Evolutionary conservation across 768 basidiomycete genomes (phyloP), one percentile per base, ranked within the genome.

Genomic region (Tylopilus balloui): DNA sequence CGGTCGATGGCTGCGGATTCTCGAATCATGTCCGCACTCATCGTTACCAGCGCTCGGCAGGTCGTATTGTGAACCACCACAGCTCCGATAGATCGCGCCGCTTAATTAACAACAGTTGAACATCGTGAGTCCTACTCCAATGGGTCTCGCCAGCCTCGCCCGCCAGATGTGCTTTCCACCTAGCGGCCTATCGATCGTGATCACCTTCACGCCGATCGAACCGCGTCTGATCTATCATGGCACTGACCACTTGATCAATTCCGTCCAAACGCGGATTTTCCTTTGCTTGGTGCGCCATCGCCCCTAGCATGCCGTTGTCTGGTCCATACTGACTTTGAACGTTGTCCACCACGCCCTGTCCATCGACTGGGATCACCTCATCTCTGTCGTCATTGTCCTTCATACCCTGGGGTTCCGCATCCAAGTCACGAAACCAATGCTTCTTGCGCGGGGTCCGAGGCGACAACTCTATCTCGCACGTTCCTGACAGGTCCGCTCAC

Each of bases 371-470:
- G 7, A 65, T 65, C 59, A 61, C 58, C 52, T 63, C 61, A 65
- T 52, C 42, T 15, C 32, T 56, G 49, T 53, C 45, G 55, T 56
- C 52, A 56, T 45, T n/a, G n/a, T n/a, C 45, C 24, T 48, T 19
- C 42, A 19, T 14, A 38, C 17, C 19, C 39, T 52, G 41, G 29
- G 31, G 36, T 34, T 10, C 34, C 11, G 32, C 15, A 7, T 50
- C n/a, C 42, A 20, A 36, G 20, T 47, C 45, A 46, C 15, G 45
- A 43, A 44, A 31, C 25, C 13, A 17, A 44, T 54, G 52, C 50
- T 47, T n/a, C 14, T n/a, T 54, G 65, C 65, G 65, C 65, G 65
- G 67, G 20, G 38, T 64, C 65, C 67, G 65, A 66, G 65, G 67
- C 45, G 45, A 55, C 59, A 42, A 46, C 50, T 53, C 43, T 42